A percentile compares a stretch with the other conserved stretches of the same genome.
Evolutionary conservation across 73 alveolate species (phyloP).

Genomic region (Stentor coeruleus): DNA sequence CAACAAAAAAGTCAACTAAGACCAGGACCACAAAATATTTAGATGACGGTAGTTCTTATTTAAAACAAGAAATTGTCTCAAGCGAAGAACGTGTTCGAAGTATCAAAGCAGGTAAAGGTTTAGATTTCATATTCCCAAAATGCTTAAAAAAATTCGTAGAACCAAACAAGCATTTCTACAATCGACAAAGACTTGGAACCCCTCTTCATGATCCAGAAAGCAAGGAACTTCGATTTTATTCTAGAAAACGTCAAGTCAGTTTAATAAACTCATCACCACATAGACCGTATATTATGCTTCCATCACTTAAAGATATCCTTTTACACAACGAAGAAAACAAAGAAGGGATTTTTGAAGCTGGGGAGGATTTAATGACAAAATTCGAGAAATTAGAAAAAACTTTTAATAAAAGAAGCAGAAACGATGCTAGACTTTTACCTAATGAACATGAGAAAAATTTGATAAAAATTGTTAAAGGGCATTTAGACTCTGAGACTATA

Average conservation of each 20-base stretch:
- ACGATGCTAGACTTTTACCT: neutral
- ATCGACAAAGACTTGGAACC: neutral
- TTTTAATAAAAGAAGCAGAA: neutral
- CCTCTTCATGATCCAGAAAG: neutral
- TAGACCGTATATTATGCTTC: slow-evolving; percentile 18
- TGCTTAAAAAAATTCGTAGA: neutral
- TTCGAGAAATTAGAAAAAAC: slow-evolving; percentile 15
- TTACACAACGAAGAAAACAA: neutral
- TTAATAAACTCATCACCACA: slow-evolving; percentile 21
- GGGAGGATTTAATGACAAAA: neutral
- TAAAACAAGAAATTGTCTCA: neutral
- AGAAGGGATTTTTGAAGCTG: neutral
- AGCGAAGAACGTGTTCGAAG: slow-evolving; percentile 13
- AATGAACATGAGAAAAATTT: neutral
- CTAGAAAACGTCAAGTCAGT: slow-evolving; percentile 14
- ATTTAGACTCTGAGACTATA: neutral
- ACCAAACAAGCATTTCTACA: neutral
- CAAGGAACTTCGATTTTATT: neutral
- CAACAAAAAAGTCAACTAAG: neutral
- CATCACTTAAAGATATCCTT: slow-evolving; percentile 15
- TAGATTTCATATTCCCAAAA: neutral
- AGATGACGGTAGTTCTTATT: neutral
- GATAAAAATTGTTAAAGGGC: neutral
- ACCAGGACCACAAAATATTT: neutral
- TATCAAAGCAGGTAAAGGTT: neutral